phyloP scores from a whole-genome alignment of 2,329 filamentous ascomycete genomes.

The Aspergillus sergii region DNA sequence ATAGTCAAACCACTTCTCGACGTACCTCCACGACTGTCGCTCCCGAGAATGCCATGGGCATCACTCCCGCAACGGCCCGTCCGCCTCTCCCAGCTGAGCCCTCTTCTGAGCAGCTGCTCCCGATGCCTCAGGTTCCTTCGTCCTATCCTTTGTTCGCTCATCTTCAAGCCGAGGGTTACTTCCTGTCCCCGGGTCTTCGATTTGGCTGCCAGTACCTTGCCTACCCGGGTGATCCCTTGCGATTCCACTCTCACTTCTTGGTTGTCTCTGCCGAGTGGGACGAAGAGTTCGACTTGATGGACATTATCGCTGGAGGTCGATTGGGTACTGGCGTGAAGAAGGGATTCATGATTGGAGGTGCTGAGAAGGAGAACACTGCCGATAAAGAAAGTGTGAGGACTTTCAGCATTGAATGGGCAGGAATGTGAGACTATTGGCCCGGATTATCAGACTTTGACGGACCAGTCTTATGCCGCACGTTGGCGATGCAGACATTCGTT shows the following conservation, averaged over 20 bases:
- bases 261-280: constrained; percentile 86
- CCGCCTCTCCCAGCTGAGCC: constrained; percentile 45
- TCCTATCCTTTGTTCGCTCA: constrained; percentile 79
- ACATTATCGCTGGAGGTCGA: constrained; percentile 82
- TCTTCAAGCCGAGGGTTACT: constrained; percentile 78
- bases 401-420: constrained; percentile 92
- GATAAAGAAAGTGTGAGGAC: constrained; percentile 57
- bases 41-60: constrained; percentile 30
- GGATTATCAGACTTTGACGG: not conserved
- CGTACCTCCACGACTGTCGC: constrained; percentile 18
- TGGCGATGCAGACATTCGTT: not conserved
- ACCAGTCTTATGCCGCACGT: not conserved
- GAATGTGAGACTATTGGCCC: constrained; percentile 65
- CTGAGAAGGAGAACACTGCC: constrained; percentile 46
- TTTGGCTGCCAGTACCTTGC: constrained; percentile 95
- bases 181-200: constrained; percentile 85
- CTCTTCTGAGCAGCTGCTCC: constrained; percentile 27
- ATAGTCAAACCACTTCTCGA: constrained; percentile 17
- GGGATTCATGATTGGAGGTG: constrained; percentile 81
- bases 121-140: constrained; percentile 41
- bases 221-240: constrained; percentile 90
- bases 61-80: constrained; percentile 56
- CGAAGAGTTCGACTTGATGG: constrained; percentile 78
- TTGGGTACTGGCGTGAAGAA: constrained; percentile 96
- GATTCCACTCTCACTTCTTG: constrained; percentile 94